Base-by-base conservation (phyloP, 106 monocot species). In the Dioscorea alata region DNA sequence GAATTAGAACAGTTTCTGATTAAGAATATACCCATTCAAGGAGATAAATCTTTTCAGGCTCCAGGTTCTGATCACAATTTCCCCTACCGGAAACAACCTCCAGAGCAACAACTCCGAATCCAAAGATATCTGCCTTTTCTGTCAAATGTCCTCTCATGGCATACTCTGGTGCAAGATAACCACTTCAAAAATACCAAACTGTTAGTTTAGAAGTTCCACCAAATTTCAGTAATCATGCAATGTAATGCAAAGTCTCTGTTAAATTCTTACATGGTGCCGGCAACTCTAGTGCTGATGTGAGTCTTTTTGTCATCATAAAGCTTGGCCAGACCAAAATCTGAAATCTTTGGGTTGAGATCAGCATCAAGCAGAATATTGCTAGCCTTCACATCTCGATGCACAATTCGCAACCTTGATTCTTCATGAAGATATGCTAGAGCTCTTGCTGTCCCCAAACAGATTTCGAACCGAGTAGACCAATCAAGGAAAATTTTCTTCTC, bases 91-190 rank as follows among this genome's bases (percentile, higher is more conserved):
- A 77, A 35, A 94, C 28, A 64, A 85, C 69, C 64, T 94, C 94
- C 16, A 94, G 60, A 33, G 61, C 78, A 17, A 94, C 87, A 28
- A 94, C 90, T 4, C 94, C 94, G 56, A 88, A 94, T 28, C 80
- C 78, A 68, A 87, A 94, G n/a, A 94, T 90, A 68, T 94, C 94
- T 14, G 82, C 84, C 68, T 94, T 94, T 54, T 94, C 94, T 31
- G 94, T 90, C 49, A 94, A 78, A 69, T 90, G 94, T n/a, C 94
- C 94, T 80, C 94, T 86, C 87, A 94, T 82, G 25, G 94, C 94
- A 58, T 94, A 94, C 56, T 94, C 94, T 14, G 90, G 94, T 63
- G 94, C 90, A 23, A 94, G 82, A 65, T 94, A 94, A 15, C 94
- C 94, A 73, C 94, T 90, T 28, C 57, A 22, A 70, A 60, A 32